phyloP scores from a whole-genome alignment of 148 eudicot species.

The Mesembryanthemum crystallinum region DNA sequence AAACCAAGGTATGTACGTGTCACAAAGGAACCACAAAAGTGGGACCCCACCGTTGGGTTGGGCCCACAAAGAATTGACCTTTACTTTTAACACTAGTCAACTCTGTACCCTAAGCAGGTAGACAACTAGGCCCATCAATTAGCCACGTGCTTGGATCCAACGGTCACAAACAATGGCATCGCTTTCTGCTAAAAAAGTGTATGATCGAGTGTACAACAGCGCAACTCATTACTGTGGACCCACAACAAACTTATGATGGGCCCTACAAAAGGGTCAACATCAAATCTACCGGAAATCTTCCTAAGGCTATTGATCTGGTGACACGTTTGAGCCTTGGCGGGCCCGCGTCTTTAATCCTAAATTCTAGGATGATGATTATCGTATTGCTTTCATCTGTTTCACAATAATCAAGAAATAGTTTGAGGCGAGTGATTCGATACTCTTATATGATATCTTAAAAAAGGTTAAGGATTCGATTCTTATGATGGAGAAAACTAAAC shows the following conservation, averaged over 20 bases:
- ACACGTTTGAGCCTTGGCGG: neutral
- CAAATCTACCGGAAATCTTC: constrained; percentile 7
- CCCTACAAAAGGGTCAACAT: neutral
- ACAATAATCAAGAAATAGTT: too few species aligned
- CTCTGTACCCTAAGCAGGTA: too few species aligned
- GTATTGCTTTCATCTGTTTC: too few species aligned
- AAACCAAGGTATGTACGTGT: neutral
- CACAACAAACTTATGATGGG: neutral
- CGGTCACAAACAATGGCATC: neutral
- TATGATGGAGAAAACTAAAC: too few species aligned
- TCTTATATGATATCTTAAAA: too few species aligned
- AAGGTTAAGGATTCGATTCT: too few species aligned
- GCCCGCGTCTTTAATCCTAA: neutral
- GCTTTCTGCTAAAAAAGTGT: neutral
- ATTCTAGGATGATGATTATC: neutral
- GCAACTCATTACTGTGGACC: constrained; percentile 13
- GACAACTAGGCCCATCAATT: neutral
- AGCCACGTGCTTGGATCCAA: neutral
- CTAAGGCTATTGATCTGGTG: neutral
- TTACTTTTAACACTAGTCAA: too few species aligned
- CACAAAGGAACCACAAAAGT: neutral
- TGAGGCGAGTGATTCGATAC: too few species aligned
- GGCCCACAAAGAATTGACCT: too few species aligned
- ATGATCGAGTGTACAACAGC: neutral
- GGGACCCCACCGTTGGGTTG: neutral